phyloP scores from a whole-genome alignment of 768 basidiomycete species.

The Tricholoma sp. region DNA sequence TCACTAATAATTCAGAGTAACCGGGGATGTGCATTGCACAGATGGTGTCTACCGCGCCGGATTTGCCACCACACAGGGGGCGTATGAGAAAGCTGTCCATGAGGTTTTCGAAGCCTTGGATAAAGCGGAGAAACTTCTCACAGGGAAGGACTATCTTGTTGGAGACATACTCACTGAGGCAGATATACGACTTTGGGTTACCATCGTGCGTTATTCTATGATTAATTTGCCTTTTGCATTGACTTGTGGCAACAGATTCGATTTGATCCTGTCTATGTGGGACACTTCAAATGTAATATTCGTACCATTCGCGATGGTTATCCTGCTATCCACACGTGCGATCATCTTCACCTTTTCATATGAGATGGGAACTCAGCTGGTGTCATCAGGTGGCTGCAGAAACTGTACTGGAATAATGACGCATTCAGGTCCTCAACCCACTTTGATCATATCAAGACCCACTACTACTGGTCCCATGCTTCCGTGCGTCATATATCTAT shows the following conservation, averaged over 20 bases:
- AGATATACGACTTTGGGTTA: conserved; percentile 87
- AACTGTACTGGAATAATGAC: conserved; percentile 85
- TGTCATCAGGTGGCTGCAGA: conserved; percentile 63
- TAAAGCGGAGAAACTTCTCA: conserved; percentile 70
- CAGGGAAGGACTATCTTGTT: conserved; percentile 77
- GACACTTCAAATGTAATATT: conserved; percentile 93
- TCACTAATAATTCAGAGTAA: neutral
- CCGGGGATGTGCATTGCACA: conserved; percentile 20
- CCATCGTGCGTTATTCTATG: conserved; percentile 54
- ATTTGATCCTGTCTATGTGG: conserved; percentile 86
- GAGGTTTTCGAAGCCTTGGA: conserved; percentile 79
- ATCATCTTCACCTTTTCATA: neutral
- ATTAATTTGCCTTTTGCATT: neutral
- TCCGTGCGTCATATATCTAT: conserved; percentile 24
- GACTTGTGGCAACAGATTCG: conserved; percentile 48
- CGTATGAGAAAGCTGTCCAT: conserved; percentile 74
- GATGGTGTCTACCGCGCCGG: conserved; percentile 89
- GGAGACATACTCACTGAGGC: conserved; percentile 83
- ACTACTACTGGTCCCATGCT: conserved; percentile 65
- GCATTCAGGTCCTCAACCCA: conserved; percentile 87
- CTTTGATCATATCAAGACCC: conserved; percentile 84
- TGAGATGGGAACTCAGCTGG: neutral
- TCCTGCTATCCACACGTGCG: conserved; percentile 68
- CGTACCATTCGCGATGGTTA: conserved; percentile 83
- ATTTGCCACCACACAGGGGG: conserved; percentile 76